phyloP scores from a whole-genome alignment of 1,284 basidiomycete species.

The Sutorius eximius region DNA sequence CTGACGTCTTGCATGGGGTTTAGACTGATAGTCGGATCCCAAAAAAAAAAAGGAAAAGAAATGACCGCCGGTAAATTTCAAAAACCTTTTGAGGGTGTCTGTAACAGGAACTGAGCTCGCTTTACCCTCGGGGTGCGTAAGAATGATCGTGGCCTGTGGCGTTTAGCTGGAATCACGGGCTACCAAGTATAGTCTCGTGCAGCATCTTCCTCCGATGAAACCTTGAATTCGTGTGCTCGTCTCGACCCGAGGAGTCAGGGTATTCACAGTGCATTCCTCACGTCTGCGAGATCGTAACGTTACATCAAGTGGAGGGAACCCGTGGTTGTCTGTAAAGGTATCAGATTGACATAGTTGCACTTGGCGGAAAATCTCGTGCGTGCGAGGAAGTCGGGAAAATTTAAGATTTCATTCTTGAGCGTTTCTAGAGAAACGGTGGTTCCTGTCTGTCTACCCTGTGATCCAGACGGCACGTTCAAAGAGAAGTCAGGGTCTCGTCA shows the following conservation, averaged over 20 bases:
- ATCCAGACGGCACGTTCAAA: constrained; percentile 4
- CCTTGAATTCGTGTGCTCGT: constrained; percentile 3
- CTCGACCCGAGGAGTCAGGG: constrained; percentile 13
- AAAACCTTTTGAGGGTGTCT: not conserved
- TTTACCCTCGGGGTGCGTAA: constrained; percentile 1
- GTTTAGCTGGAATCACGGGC: constrained; percentile 1
- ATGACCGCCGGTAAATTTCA: not conserved
- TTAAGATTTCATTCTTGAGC: constrained; percentile 9
- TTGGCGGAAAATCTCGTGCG: constrained; percentile 15
- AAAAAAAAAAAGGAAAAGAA: not conserved
- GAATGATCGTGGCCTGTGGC: constrained; percentile 25
- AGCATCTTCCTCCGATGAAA: constrained; percentile 9
- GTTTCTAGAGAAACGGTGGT: constrained; percentile 10
- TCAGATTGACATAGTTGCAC: constrained; percentile 14
- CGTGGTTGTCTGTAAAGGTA: constrained; percentile 2
- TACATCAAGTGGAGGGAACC: not conserved
- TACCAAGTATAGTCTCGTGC: constrained; percentile 2
- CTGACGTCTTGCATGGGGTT: not conserved
- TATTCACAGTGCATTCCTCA: constrained; percentile 26
- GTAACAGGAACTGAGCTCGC: constrained; percentile 11
- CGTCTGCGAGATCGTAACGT: constrained; percentile 7
- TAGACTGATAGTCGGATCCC: not conserved
- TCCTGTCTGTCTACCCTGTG: constrained; percentile 4
- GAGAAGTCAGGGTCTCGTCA: not conserved
- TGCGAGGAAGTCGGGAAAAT: not conserved